Base-by-base conservation (phyloP, 2,329 filamentous ascomycete species). In the Scedosporium dehoogii region DNA sequence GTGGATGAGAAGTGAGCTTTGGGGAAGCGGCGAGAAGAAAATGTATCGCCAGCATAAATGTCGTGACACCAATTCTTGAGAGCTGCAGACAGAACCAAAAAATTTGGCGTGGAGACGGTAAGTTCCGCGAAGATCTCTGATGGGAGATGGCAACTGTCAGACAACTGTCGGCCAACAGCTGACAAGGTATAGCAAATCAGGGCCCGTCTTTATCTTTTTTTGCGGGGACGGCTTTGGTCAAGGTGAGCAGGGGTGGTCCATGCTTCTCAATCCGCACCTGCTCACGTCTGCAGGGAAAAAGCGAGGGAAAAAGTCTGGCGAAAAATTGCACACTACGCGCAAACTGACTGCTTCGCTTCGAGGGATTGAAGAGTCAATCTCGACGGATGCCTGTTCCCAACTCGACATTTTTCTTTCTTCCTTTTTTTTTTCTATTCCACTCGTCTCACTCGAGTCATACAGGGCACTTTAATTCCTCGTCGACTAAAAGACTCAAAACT, bases 71-170 rank as follows among this genome's bases (percentile, higher is more conserved):
- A 16, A 23, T 55, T 55, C 51, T 63, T 63, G 57, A 61, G 59
- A 42, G 64, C 62, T 63, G 62, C 62, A 63, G 16, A 53, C 51
- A 60, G 23, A 63, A 58, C 63, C 62, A 63, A 66, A 65, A 65
- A 46, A 61, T 66, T 65, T 64, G 64, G 62, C 38, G 23, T 42
- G 6, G 27, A 23, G 33, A n/a, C 42, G 58, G 42, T 38, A 58
- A 44, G 23, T 62, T 56, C 59, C 48, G 59, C 21, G 27, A 16
- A 14, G 33, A 38, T 38, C 10, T 38, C 29, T 18, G n/a, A 1
- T n/a, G 56, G 9, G 18, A 42, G 56, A 7, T 58, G 56, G 4
- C 6, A 58, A 4, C 33, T 38, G 18, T 27, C 6, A 1, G 2
- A 29, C 23, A 23, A 12, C 51, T 25, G 51, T 23, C 21, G 7